Evolutionary conservation across 306 rosid species (phyloP).

Genomic region (Vigna hirtella): DNA sequence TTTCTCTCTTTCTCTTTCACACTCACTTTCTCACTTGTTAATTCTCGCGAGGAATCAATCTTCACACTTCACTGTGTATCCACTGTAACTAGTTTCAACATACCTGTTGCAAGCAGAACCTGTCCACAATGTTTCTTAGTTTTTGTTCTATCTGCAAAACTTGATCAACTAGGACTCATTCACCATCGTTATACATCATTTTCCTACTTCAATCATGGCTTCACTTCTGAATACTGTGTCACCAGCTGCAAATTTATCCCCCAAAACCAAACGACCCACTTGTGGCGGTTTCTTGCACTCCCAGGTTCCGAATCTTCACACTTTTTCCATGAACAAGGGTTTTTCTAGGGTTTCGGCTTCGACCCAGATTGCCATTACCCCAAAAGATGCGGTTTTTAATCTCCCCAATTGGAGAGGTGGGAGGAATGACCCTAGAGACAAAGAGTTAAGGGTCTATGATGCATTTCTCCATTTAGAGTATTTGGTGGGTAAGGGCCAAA

Average conservation of each 20-base stretch:
- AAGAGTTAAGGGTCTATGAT: constrained; percentile 62
- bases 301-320: constrained; percentile 53
- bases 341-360: constrained; percentile 74
- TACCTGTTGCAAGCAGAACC: constrained; percentile 21
- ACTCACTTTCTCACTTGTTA: background rate
- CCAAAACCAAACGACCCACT: constrained; percentile 55
- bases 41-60: constrained; percentile 14
- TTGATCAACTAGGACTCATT: constrained; percentile 35
- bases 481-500: constrained; percentile 73
- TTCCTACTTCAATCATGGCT: constrained; percentile 53
- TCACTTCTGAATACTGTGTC: constrained; percentile 62
- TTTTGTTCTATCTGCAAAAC: constrained; percentile 24
- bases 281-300: constrained; percentile 54
- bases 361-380: constrained; percentile 65
- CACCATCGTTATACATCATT: constrained; percentile 1
- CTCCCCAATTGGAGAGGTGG: constrained; percentile 77
- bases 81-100: background rate
- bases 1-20: background rate
- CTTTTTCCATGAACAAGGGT: constrained; percentile 61
- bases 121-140: constrained; percentile 25
- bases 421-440: constrained; percentile 59
- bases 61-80: background rate
- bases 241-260: constrained; percentile 50
- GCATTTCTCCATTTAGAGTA: constrained; percentile 73
- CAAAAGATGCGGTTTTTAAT: constrained; percentile 66